Percentiles rank a stretch among this genome's conserved stretches.
Evolutionary conservation across 257 asterid genomes (phyloP).

Genomic region (Capsicum pubescens): DNA sequence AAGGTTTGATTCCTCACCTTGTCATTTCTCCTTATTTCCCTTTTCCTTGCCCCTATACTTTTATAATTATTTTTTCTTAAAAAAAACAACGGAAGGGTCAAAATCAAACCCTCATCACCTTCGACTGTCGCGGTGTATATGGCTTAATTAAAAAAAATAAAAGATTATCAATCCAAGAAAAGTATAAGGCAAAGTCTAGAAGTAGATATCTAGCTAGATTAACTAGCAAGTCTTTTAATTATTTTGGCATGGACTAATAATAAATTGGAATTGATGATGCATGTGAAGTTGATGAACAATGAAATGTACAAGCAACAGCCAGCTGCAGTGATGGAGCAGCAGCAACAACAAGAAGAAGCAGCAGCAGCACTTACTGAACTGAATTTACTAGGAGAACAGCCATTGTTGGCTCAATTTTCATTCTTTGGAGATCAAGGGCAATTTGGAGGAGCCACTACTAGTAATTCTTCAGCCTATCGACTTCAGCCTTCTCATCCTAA

Average conservation of each 20-base stretch:
- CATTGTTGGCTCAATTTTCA: constrained; percentile 59
- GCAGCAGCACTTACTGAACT: constrained; percentile 56
- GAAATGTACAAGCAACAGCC: constrained; percentile 51
- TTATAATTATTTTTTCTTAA: too few relatives aligned
- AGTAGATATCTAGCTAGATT: neutral
- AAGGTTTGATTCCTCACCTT: too few relatives aligned
- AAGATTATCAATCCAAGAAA: neutral
- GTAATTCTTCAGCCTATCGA: constrained; percentile 33
- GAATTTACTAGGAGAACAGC: constrained; percentile 57
- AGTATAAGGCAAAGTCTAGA: neutral
- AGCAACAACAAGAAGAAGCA: constrained; percentile 33
- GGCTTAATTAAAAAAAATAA: neutral
- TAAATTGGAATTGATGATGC: neutral
- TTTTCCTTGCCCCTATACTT: too few relatives aligned
- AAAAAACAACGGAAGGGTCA: too few relatives aligned
- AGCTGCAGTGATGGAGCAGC: constrained; percentile 3
- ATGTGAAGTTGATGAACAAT: constrained; percentile 59
- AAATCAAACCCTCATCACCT: too few relatives aligned
- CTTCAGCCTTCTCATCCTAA: constrained; percentile 74
- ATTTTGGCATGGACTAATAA: neutral
- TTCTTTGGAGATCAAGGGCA: constrained; percentile 58
- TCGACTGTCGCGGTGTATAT: neutral
- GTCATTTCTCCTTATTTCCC: too few relatives aligned
- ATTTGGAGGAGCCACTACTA: constrained; percentile 37
- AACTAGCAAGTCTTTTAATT: neutral